These are phyloP conservation scores for Cinchona pubescens DNA, from an alignment of 257 asterid genomes.

Conservation along the genomic window DNA sequence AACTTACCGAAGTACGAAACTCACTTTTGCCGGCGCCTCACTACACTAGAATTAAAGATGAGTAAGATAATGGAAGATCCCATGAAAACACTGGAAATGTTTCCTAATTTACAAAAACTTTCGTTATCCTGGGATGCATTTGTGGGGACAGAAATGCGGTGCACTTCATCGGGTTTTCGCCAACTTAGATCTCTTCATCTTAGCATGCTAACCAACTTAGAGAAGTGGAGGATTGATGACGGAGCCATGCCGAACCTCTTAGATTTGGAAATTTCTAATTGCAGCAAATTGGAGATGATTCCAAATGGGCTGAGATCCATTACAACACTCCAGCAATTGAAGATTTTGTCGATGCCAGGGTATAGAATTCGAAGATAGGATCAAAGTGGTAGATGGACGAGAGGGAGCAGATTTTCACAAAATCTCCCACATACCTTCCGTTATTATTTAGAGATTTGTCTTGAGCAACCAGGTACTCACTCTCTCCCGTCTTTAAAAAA, in stretches of 20 bases:
- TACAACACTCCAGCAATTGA: slow-evolving; percentile 4
- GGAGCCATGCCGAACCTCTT: slow-evolving; percentile 14
- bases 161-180: slow-evolving; percentile 2
- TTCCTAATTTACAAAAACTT: slow-evolving; percentile 14
- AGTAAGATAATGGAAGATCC: too few relatives aligned
- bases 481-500: too few relatives aligned
- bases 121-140: neutral
- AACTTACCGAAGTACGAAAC: neutral
- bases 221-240: slow-evolving; percentile 5
- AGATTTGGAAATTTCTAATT: neutral
- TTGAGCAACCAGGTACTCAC: too few relatives aligned
- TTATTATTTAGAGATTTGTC: too few relatives aligned
- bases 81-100: slow-evolving; percentile 14
- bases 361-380: neutral
- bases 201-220: neutral
- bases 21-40: neutral
- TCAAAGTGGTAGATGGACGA: neutral
- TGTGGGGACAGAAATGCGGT: slow-evolving; percentile 13
- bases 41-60: neutral
- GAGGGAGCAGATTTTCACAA: slow-evolving; percentile 3
- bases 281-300: slow-evolving; percentile 11
- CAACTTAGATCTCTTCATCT: slow-evolving; percentile 9
- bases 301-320: slow-evolving; percentile 9
- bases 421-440: slow-evolving; percentile 1
- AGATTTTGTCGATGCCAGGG: slow-evolving; percentile 5